Base-by-base conservation (phyloP, 208 protist species). In the Leishmania braziliensis region DNA sequence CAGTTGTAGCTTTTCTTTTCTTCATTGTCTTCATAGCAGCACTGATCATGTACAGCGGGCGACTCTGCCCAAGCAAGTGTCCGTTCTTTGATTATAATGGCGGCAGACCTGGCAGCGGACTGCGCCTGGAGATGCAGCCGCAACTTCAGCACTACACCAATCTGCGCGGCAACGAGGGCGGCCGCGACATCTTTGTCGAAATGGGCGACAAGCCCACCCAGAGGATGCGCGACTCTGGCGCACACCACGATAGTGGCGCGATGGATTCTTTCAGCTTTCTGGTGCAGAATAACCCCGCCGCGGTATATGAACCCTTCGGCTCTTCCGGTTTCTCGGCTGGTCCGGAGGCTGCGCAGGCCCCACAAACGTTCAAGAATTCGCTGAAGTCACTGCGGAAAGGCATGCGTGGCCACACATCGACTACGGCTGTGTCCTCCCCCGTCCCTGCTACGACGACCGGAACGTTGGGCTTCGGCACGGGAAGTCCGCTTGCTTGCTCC, bases 381-480 rank as follows among this genome's bases (percentile, higher is more conserved):
- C 20, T 84, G 8, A 75, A 76, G 75, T n/a, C 68, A 14, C 48
- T 80, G 58, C 81, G 81, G 20, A 84, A 80, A 48, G 70, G 53
- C 46, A 75, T 65, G 51, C 48, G 76, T 58, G 76, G 70, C 1
- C 69, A n/a, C 18, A 53, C 53, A 4, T n/a, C 63, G 26, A 16
- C 51, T 16, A 20, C 12, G 5, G 9, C 51, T 3, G 33, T n/a
- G 50, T 3, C 50, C 33, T n/a, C 46, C 14, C 23, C 29, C n/a
- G 8, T 10, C 50, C n/a, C n/a, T 23, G 29, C 3, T 12, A 43
- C 48, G 29, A 39, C 71, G 4, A 43, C 16, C 0, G 20, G 18
- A 39, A 23, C 29, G 8, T 3, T 20, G 16, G 29, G 26, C 12
- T 26, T 16, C 4, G 36, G 26, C 29, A 20, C 71, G 2, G 51